Evolutionary conservation across 2,329 filamentous ascomycete genomes (phyloP), one percentile per base, ranked within the genome.

Genomic region (Fusarium tuaranense): DNA sequence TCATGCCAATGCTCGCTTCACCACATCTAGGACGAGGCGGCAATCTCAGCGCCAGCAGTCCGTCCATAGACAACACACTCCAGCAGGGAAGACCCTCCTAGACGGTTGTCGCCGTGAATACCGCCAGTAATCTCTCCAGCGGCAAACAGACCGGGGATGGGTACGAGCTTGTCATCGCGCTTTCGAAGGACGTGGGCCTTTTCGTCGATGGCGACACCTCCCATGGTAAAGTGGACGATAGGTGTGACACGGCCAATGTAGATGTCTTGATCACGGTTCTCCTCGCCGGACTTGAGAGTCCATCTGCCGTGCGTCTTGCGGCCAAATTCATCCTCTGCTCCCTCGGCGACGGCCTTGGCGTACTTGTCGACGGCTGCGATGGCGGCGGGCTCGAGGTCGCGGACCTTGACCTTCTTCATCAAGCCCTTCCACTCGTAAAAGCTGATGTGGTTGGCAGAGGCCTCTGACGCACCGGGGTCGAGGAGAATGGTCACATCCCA

Each of bases 181-280:
- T 81, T 76, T 9, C 78, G 80, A 14, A 92, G 76, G 0, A 92
- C 86, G 71, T 88, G 86, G 1, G 86, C 85, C 53, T 85, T 82
- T 8, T 87, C 82, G 73, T 90, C 88, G 72, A 92, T 89, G 3
- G 87, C 83, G 0, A 88, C 90, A 0, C 91, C 91, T 6, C 91
- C 91, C 91, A 92, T 92, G 2, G 91, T 92, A 75, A 92, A 92
- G 76, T 92, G 91, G 3, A 90, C 85, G 0, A 92, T 89, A 0
- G 91, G 91, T 6, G 91, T 92, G 1, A 92, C 89, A 1, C 80
- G 85, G 0, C 90, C 91, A 0, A 92, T 80, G 69, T 89, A 91
- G 1, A 92, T 83, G 32, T 89, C 84, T 5, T 88, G 84, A 0
- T 91, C 87, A 0, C 84, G 80, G 39, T 83, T 85, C 6, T 84